Evolutionary conservation across 148 eudicot genomes (phyloP).

Genomic region (Amaranthus cruentus): DNA sequence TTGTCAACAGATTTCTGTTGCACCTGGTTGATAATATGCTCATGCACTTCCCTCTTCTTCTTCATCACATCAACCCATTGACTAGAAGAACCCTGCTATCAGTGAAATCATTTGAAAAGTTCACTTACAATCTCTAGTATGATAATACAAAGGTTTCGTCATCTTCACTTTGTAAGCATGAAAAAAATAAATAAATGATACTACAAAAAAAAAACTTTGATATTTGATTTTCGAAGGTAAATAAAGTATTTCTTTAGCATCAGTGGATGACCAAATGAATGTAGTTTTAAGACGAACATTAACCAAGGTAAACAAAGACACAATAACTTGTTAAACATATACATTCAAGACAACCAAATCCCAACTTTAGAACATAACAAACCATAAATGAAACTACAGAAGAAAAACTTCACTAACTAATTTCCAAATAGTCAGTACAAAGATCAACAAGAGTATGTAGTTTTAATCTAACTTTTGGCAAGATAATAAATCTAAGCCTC

Average conservation of each 20-base stretch:
- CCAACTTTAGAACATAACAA: not conserved
- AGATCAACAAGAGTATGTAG: not conserved
- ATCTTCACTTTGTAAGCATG: not conserved
- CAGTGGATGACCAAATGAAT: not conserved
- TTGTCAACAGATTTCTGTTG: slow-evolving; percentile 43
- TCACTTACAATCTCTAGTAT: not conserved
- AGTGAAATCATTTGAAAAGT: not conserved
- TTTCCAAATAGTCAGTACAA: not conserved
- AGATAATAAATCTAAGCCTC: not conserved
- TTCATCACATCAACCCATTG: slow-evolving; percentile 95
- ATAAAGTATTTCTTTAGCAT: no score
- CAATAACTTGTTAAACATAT: not conserved
- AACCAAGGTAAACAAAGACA: not conserved
- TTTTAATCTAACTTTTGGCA: not conserved
- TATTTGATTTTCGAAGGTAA: not conserved
- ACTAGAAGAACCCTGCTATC: slow-evolving; percentile 54
- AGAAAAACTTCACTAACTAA: not conserved
- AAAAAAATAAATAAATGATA: not conserved
- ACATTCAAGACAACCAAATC: not conserved
- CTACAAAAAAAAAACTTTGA: not conserved
- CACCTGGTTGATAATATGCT: slow-evolving; percentile 53
- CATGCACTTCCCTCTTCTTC: slow-evolving; percentile 80
- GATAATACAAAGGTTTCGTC: not conserved
- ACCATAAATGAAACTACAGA: not conserved
- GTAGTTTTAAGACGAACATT: not conserved